These are phyloP conservation scores for Agastache rugosa DNA, from an alignment of 257 asterid species.

Conservation along the genomic window DNA sequence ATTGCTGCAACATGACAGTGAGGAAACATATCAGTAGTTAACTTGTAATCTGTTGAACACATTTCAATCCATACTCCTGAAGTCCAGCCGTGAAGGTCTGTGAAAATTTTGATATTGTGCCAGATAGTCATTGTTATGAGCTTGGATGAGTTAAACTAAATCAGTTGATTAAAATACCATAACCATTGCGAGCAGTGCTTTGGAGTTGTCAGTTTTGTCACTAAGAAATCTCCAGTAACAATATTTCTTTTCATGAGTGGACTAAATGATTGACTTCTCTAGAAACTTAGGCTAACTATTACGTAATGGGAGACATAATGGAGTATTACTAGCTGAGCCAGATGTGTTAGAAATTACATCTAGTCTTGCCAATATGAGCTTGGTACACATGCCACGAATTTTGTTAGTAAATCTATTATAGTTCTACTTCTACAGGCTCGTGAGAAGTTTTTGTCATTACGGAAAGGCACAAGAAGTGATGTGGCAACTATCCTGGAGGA, in stretches of 20 bases:
- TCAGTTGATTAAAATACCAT: slow-evolving; percentile 9
- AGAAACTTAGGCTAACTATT: slow-evolving; percentile 5
- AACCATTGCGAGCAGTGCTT: not conserved
- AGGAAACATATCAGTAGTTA: slow-evolving; percentile 14
- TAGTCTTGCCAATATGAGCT: not conserved
- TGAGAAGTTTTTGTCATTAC: slow-evolving; percentile 90
- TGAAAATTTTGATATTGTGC: not conserved
- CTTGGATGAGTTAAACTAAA: not conserved
- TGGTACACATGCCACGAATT: not conserved
- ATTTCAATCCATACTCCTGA: not conserved
- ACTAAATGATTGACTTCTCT: not conserved
- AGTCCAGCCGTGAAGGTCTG: not conserved
- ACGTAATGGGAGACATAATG: not conserved
- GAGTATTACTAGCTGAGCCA: slow-evolving; percentile 6
- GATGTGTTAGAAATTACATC: not conserved
- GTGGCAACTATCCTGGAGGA: slow-evolving; percentile 84
- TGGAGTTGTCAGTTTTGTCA: not conserved
- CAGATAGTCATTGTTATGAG: not conserved
- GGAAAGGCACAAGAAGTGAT: slow-evolving; percentile 91
- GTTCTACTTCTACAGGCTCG: slow-evolving; percentile 76
- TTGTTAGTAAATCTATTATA: slow-evolving; percentile 20
- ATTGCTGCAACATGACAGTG: slow-evolving; percentile 4
- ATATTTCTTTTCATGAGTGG: slow-evolving; percentile 10
- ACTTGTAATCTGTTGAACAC: not conserved
- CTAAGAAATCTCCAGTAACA: slow-evolving; percentile 8